Evolutionary conservation across 352 stramenopile genomes (phyloP).

Genomic region (Phytopythium cucurbitacearum): DNA sequence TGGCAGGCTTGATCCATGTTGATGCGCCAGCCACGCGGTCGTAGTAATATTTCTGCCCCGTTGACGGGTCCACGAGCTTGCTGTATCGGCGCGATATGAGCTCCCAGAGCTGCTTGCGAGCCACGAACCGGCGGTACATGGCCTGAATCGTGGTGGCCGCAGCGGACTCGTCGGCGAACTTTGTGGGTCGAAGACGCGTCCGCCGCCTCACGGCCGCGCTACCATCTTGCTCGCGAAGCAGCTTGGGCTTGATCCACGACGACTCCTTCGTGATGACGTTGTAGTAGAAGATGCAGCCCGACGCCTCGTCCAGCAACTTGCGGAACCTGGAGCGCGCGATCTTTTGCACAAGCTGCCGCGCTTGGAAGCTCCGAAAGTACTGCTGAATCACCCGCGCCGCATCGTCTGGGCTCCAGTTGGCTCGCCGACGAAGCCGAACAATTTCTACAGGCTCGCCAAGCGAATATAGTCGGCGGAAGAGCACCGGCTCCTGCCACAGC

Average conservation of each 20-base stretch:
- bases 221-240: slow-evolving; percentile 21
- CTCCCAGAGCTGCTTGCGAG: slow-evolving; percentile 36
- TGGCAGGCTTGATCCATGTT: slow-evolving; percentile 56
- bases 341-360: slow-evolving; percentile 27
- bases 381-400: slow-evolving; percentile 53
- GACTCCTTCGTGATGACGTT: slow-evolving; percentile 67
- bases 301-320: slow-evolving; percentile 48
- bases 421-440: slow-evolving; percentile 34
- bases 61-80: slow-evolving; percentile 51
- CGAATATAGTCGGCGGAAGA: slow-evolving; percentile 53
- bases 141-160: slow-evolving; percentile 58
- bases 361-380: slow-evolving; percentile 36
- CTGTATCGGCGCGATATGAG: slow-evolving; percentile 41
- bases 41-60: slow-evolving; percentile 58
- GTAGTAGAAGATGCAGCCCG: slow-evolving; percentile 64
- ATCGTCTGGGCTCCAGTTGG: slow-evolving; percentile 43
- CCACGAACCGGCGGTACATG: slow-evolving; percentile 48
- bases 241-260: slow-evolving; percentile 53
- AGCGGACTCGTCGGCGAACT: slow-evolving; percentile 27
- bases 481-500: slow-evolving; percentile 22
- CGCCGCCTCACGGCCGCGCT: slow-evolving; percentile 5
- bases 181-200: slow-evolving; percentile 18
- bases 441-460: slow-evolving; percentile 66
- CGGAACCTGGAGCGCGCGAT: slow-evolving; percentile 51
- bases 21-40: slow-evolving; percentile 37